A percentile compares a stretch with the other conserved stretches of the same genome.
Conservation (phyloP, 176 grass and related monocot species). For the Paspalum notatum region DNA sequence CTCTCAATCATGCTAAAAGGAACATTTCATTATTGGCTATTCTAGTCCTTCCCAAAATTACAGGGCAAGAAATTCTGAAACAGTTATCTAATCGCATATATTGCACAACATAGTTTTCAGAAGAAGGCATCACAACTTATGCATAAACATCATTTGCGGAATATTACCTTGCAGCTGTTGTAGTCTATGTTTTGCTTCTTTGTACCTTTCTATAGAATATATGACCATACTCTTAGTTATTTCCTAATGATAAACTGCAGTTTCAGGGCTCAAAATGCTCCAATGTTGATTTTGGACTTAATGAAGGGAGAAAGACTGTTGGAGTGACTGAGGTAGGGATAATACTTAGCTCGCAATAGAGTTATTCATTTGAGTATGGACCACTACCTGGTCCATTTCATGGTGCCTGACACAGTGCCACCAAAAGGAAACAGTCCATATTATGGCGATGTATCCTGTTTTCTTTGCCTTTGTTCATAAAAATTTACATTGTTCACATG, state of each 20-base stretch:
- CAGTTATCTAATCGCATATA: background rate
- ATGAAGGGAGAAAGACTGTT: constrained; percentile 62
- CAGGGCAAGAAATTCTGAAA: background rate
- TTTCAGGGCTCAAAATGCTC: constrained; percentile 58
- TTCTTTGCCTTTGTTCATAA: constrained; percentile 9
- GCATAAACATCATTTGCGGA: background rate
- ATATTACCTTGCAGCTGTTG: background rate
- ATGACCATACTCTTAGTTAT: constrained; percentile 11
- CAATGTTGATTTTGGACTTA: constrained; percentile 73
- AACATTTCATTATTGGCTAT: constrained; percentile 6
- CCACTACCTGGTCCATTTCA: constrained; percentile 4
- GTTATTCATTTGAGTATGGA: background rate
- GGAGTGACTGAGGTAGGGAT: constrained; percentile 70
- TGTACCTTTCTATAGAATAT: constrained; percentile 4
- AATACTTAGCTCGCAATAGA: background rate
- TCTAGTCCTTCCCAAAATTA: constrained; percentile 9
- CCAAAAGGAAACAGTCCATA: background rate
- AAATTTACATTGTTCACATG: background rate
- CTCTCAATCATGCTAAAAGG: background rate
- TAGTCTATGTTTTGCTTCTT: background rate
- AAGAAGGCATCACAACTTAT: background rate
- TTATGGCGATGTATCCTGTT: constrained; percentile 1
- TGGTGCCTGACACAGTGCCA: background rate
- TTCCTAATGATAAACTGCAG: constrained; percentile 28
- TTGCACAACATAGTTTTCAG: background rate